Evolutionary conservation across 116 monocot genomes (phyloP).

Genomic region (Trichopus zeylanicus): DNA sequence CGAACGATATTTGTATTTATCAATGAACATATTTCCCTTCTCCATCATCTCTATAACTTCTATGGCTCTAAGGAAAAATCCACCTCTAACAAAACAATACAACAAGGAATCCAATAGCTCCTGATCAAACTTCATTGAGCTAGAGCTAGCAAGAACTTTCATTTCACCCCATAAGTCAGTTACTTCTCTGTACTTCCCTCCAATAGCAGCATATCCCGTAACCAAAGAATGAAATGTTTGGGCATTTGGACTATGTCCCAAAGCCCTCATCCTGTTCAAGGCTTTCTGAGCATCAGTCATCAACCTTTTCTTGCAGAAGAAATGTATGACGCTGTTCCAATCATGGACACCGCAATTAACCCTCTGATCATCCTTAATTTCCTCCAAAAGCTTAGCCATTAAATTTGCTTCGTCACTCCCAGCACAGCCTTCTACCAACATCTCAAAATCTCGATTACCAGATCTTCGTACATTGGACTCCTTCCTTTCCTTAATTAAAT

Average conservation of each 20-base stretch:
- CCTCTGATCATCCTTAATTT: constrained; percentile 46
- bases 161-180: constrained; percentile 98
- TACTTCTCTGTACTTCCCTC: constrained; percentile 81
- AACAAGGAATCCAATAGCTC: constrained; percentile 86
- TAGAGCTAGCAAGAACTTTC: constrained; percentile 50
- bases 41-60: constrained; percentile 90
- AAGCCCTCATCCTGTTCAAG: constrained; percentile 75
- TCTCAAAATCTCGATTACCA: constrained; percentile 33
- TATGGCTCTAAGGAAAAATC: constrained; percentile 88
- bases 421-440: constrained; percentile 36
- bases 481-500: constrained; percentile 70
- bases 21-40: constrained; percentile 65
- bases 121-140: constrained; percentile 68
- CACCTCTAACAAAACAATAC: constrained; percentile 94
- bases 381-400: constrained; percentile 65
- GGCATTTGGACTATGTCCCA: constrained; percentile 73
- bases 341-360: constrained; percentile 67
- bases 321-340: constrained; percentile 92
- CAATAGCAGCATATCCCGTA: constrained; percentile 77
- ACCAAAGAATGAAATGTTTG: constrained; percentile 92
- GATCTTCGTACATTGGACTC: constrained; percentile 41
- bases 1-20: constrained; percentile 81
- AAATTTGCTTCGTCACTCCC: constrained; percentile 38
- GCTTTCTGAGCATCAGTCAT: constrained; percentile 96
- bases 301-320: constrained; percentile 94